phyloP scores from a whole-genome alignment of 768 basidiomycete species.

The Pleurotus pulmonarius region DNA sequence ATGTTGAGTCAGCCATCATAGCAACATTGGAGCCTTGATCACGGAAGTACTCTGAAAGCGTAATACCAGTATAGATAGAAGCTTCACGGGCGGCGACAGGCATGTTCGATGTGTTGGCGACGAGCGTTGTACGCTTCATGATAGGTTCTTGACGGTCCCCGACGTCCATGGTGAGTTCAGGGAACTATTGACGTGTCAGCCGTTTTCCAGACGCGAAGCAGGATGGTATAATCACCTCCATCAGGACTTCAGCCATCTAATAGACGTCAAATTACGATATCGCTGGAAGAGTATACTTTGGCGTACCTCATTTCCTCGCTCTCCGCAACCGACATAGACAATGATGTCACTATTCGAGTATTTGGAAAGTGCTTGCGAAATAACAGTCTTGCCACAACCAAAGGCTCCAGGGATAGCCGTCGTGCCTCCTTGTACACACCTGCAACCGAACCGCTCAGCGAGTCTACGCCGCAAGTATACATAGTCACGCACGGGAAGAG shows the following conservation, averaged over 20 bases:
- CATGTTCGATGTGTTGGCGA: conserved; percentile 99
- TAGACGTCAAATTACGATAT: background rate
- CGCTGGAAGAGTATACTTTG: background rate
- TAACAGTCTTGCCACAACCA: conserved; percentile 98
- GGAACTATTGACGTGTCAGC: conserved; percentile 50
- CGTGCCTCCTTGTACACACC: conserved; percentile 95
- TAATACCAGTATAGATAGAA: conserved; percentile 99
- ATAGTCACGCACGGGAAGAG: conserved; percentile 77
- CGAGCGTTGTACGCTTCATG: conserved; percentile 99
- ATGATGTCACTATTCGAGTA: conserved; percentile 99
- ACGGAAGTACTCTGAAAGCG: conserved; percentile 98
- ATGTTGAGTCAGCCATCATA: conserved; percentile 99
- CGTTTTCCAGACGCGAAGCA: background rate
- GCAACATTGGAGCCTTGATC: conserved; percentile 97
- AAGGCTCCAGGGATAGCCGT: conserved; percentile 99
- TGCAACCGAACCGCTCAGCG: conserved; percentile 19
- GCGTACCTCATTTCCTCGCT: conserved; percentile 91
- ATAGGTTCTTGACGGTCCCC: conserved; percentile 95
- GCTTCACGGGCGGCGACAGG: conserved; percentile 99
- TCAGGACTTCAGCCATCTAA: conserved; percentile 96
- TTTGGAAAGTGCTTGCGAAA: conserved; percentile 96
- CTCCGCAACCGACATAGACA: conserved; percentile 98
- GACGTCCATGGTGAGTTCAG: conserved; percentile 88
- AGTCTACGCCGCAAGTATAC: background rate
- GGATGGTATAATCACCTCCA: conserved; percentile 60